These are phyloP conservation scores for Podaxis carcinomalis DNA, from an alignment of 768 basidiomycete genomes.

Conservation along the genomic window DNA sequence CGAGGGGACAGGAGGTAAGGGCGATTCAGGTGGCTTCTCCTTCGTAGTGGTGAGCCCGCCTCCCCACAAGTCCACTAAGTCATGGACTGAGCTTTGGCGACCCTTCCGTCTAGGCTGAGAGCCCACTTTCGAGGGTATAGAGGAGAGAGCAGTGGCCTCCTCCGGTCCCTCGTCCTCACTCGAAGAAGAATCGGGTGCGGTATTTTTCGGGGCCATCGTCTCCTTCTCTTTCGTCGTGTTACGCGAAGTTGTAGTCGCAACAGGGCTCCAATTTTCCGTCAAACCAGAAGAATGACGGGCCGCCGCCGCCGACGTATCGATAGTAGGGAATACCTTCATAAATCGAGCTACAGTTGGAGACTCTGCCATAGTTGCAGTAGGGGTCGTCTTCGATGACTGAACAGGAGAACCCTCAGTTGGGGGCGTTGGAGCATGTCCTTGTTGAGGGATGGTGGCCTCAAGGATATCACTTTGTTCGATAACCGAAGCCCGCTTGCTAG, in stretches of 20 bases:
- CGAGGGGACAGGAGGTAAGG: not conserved
- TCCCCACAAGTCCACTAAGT: constrained; percentile 77
- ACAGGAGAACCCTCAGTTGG: constrained; percentile 7
- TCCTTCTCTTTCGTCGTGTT: constrained; percentile 10
- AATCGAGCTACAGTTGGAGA: constrained; percentile 37
- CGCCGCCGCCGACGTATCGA: constrained; percentile 22
- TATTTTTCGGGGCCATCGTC: constrained; percentile 24
- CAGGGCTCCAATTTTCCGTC: constrained; percentile 50
- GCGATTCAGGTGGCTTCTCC: constrained; percentile 32
- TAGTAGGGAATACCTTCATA: constrained; percentile 30
- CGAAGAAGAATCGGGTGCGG: constrained; percentile 28
- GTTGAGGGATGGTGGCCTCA: constrained; percentile 33
- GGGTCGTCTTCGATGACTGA: constrained; percentile 12
- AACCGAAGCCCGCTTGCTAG: constrained; percentile 68
- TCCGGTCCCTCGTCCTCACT: constrained; percentile 60
- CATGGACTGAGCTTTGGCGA: constrained; percentile 80
- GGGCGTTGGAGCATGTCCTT: constrained; percentile 30
- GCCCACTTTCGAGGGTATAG: constrained; percentile 18
- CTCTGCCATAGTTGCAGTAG: constrained; percentile 17
- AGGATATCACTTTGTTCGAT: constrained; percentile 44
- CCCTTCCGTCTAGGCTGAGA: constrained; percentile 40
- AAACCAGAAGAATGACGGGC: constrained; percentile 12
- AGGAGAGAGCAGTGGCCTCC: constrained; percentile 29
- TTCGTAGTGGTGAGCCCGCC: constrained; percentile 40
- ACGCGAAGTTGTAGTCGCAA: constrained; percentile 18